Evolutionary conservation across 2,329 filamentous ascomycete genomes (phyloP).

Genomic region (Venturia effusa): DNA sequence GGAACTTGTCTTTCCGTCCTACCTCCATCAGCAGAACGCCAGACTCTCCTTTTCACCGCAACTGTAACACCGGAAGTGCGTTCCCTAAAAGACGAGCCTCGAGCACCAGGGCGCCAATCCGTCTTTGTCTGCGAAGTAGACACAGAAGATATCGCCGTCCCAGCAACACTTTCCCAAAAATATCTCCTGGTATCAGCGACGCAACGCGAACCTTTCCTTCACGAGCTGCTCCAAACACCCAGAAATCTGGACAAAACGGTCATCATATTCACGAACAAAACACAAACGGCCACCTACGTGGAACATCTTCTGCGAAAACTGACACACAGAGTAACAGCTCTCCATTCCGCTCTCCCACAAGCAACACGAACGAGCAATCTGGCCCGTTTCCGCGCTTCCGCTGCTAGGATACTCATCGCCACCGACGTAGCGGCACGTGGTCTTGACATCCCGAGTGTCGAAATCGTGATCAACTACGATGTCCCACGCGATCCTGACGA

Average conservation of each 20-base stretch:
- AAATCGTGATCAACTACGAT: slow-evolving; percentile 88
- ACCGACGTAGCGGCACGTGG: slow-evolving; percentile 92
- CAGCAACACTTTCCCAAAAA: slow-evolving; percentile 68
- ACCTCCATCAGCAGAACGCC: slow-evolving; percentile 66
- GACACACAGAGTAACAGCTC: slow-evolving; percentile 77
- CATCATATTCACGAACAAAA: slow-evolving; percentile 94
- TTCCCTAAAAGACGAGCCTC: slow-evolving; percentile 68
- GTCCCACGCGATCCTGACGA: slow-evolving; percentile 93
- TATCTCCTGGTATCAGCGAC: slow-evolving; percentile 84
- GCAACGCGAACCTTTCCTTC: slow-evolving; percentile 89
- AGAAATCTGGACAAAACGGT: slow-evolving; percentile 63
- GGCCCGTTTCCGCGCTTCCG: slow-evolving; percentile 79
- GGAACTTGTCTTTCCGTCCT: slow-evolving; percentile 77
- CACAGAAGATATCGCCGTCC: slow-evolving; percentile 61
- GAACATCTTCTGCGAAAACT: slow-evolving; percentile 81
- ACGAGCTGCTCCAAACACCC: slow-evolving; percentile 74
- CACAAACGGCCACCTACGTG: slow-evolving; percentile 75
- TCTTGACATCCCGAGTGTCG: slow-evolving; percentile 89
- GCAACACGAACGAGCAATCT: slow-evolving; percentile 78
- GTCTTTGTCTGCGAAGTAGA: slow-evolving; percentile 87
- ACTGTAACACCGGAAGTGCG: slow-evolving; percentile 90
- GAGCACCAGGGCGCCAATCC: slow-evolving; percentile 56
- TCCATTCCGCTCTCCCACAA: slow-evolving; percentile 82
- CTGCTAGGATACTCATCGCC: slow-evolving; percentile 80
- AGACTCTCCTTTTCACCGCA: slow-evolving; percentile 91